Conservation (phyloP, 2,329 filamentous ascomycete genomes). For the Arthrobotrys iridis region DNA sequence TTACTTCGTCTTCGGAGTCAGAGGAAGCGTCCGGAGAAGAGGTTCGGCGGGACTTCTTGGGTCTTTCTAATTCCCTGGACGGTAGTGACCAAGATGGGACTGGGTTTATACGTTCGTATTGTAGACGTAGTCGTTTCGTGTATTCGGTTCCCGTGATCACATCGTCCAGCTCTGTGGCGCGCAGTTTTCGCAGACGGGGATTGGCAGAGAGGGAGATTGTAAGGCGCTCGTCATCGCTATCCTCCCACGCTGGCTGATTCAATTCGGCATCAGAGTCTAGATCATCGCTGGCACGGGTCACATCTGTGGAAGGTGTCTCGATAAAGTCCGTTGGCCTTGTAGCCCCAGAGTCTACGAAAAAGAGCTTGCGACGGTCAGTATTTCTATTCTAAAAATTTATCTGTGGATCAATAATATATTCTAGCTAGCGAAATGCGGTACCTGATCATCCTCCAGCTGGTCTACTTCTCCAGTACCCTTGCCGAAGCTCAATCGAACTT, state of each 20-base stretch:
- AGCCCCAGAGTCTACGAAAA: slow-evolving; percentile 79
- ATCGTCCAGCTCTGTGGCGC: slow-evolving; percentile 83
- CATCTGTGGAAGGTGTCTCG: slow-evolving; percentile 58
- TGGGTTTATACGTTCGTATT: slow-evolving; percentile 74
- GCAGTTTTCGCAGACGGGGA: slow-evolving; percentile 81
- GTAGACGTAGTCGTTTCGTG: slow-evolving; percentile 77
- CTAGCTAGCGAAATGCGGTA: slow-evolving; percentile 56
- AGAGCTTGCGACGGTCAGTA: slow-evolving; percentile 67
- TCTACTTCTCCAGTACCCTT: slow-evolving; percentile 52
- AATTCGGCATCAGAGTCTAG: slow-evolving; percentile 58
- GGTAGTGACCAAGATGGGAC: slow-evolving; percentile 71
- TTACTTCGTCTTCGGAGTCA: slow-evolving; percentile 65
- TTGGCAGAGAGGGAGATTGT: slow-evolving; percentile 82
- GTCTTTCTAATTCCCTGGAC: slow-evolving; percentile 60
- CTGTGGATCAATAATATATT: slow-evolving; percentile 43
- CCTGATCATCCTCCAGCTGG: slow-evolving; percentile 47
- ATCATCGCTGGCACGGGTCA: slow-evolving; percentile 61
- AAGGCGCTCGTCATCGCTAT: slow-evolving; percentile 93
- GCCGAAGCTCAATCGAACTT: slow-evolving; percentile 58
- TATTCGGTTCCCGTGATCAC: slow-evolving; percentile 88
- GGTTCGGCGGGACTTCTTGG: slow-evolving; percentile 64
- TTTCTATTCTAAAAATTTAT: too few relatives aligned
- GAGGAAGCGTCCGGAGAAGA: slow-evolving; percentile 60
- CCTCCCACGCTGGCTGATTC: slow-evolving; percentile 78
- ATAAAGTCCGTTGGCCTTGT: slow-evolving; percentile 59